Conservation (phyloP, 176 grass and related monocot genomes). For the Musa schizocarpa region DNA sequence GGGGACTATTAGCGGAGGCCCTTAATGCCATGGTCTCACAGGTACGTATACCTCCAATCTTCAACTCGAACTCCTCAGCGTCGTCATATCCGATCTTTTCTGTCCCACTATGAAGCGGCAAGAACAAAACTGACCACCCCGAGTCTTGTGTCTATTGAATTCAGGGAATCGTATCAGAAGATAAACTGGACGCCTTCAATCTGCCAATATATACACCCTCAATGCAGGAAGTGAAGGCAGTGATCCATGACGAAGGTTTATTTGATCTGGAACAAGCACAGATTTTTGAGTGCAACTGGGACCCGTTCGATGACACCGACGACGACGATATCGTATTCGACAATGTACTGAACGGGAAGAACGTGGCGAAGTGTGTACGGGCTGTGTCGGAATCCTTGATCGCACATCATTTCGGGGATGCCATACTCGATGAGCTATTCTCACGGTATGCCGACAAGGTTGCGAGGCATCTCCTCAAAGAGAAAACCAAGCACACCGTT, state of each 20-base stretch:
- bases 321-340: too few species aligned
- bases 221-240: conserved; percentile 35
- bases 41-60: neutral
- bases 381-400: conserved; percentile 25
- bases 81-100: too few species aligned
- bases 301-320: too few species aligned
- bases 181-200: conserved; percentile 30
- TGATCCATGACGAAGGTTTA: conserved; percentile 17
- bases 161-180: neutral
- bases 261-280: conserved; percentile 39
- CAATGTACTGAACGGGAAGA: neutral
- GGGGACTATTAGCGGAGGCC: conserved; percentile 22
- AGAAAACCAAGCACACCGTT: conserved; percentile 36
- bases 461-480: conserved; percentile 22
- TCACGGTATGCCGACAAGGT: neutral
- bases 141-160: neutral
- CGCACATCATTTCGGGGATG: conserved; percentile 22
- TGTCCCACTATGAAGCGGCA: too few species aligned
- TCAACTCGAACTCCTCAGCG: too few species aligned
- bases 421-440: neutral
- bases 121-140: too few species aligned
- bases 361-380: conserved; percentile 28
- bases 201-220: conserved; percentile 56
- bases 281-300: neutral
- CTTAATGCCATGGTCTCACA: conserved; percentile 33